phyloP scores from a whole-genome alignment of 176 grass and related monocot species.

The Carex cristatella region DNA sequence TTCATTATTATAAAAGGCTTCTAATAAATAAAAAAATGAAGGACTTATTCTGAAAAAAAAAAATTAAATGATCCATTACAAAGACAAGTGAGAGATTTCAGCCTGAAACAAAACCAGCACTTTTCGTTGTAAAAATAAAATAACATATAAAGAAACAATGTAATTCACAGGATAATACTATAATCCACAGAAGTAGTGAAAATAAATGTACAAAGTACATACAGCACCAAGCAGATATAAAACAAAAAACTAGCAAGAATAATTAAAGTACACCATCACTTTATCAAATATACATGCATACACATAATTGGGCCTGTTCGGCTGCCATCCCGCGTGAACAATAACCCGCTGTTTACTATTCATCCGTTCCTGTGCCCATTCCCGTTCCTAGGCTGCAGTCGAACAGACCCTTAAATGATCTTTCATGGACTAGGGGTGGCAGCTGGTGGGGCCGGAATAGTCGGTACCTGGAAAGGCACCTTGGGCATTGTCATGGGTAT shows the following conservation, averaged over 20 bases:
- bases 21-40: background rate
- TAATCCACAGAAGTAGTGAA: background rate
- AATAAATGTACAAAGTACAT: background rate
- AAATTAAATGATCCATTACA: too few relatives aligned
- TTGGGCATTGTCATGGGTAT: background rate
- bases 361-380: too few relatives aligned
- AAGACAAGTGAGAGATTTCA: background rate
- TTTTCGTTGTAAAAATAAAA: background rate
- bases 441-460: too few relatives aligned
- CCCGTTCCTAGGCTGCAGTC: too few relatives aligned
- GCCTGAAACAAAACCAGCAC: background rate
- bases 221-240: background rate
- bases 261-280: background rate
- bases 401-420: too few relatives aligned
- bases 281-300: background rate
- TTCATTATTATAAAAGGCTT: background rate
- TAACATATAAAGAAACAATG: background rate
- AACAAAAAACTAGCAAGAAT: background rate
- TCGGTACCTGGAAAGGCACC: too few relatives aligned
- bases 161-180: background rate
- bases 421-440: too few relatives aligned
- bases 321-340: too few relatives aligned
- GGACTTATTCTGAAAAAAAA: background rate
- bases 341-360: too few relatives aligned
- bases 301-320: background rate